phyloP scores from a whole-genome alignment of 1,139 yeast genomes.

The Suhomyces terraborum region DNA sequence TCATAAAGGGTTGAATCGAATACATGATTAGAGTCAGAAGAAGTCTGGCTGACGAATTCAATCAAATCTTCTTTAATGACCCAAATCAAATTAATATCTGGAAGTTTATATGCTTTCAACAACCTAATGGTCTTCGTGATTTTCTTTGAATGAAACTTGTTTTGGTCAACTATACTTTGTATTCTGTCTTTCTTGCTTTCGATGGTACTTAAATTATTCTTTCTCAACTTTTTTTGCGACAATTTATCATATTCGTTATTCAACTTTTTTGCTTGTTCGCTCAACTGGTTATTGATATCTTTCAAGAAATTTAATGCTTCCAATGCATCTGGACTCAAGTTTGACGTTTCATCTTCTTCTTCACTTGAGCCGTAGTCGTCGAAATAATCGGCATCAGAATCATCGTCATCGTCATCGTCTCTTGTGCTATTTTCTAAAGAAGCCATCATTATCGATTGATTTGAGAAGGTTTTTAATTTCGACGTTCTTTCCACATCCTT shows the following conservation, averaged over 20 bases:
- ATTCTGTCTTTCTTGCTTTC: constrained; percentile 50
- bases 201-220: constrained; percentile 38
- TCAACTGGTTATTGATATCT: constrained; percentile 18
- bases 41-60: constrained; percentile 41
- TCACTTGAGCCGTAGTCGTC: constrained; percentile 22
- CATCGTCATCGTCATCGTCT: constrained; percentile 23
- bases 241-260: constrained; percentile 40
- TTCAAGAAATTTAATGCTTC: constrained; percentile 28
- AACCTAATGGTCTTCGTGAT: constrained; percentile 35
- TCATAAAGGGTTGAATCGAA: constrained; percentile 47
- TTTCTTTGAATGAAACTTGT: constrained; percentile 44
- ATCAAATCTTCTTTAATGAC: constrained; percentile 45
- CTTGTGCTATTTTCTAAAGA: constrained; percentile 34
- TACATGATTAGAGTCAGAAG: constrained; percentile 42
- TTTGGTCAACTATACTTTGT: constrained; percentile 35
- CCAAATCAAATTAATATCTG: constrained; percentile 37
- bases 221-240: constrained; percentile 43
- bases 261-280: constrained; percentile 39
- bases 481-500: constrained; percentile 50
- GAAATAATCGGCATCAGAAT: constrained; percentile 20
- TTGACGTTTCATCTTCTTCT: constrained; percentile 23
- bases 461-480: constrained; percentile 49
- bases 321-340: constrained; percentile 37
- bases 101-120: constrained; percentile 33
- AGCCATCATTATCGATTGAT: constrained; percentile 51